A percentile compares a stretch with the other conserved stretches of the same genome.
phyloP scores from a whole-genome alignment of 139 green algal species.

The Yamagishiella unicocca region DNA sequence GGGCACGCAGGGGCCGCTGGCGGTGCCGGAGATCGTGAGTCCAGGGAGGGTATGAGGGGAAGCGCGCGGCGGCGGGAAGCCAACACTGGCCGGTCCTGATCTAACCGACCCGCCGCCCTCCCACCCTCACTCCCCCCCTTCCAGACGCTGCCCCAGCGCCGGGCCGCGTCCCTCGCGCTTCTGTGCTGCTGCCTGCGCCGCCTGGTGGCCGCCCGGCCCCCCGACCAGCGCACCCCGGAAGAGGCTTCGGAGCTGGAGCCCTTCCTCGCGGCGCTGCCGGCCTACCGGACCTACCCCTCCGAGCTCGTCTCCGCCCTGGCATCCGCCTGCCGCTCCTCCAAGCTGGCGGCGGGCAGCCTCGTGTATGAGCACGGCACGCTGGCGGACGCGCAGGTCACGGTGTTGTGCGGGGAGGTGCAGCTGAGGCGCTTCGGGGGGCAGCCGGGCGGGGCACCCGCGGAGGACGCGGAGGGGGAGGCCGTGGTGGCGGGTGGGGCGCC shows the following conservation, averaged over 20 bases:
- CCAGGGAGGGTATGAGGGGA: no score
- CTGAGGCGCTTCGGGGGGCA: neutral
- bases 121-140: neutral
- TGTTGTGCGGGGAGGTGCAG: slow-evolving; percentile 32
- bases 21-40: slow-evolving; percentile 8
- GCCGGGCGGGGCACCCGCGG: neutral
- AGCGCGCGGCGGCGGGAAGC: no score
- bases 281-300: neutral
- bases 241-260: slow-evolving; percentile 83
- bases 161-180: neutral
- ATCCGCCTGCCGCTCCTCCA: neutral
- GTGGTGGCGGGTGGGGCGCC: neutral
- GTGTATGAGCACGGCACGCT: slow-evolving; percentile 33
- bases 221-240: slow-evolving; percentile 21
- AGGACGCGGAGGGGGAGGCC: neutral
- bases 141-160: slow-evolving; percentile 4
- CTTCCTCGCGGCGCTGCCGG: slow-evolving; percentile 71
- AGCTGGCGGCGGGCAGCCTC: slow-evolving; percentile 9
- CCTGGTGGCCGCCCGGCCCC: neutral
- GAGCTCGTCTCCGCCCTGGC: slow-evolving; percentile 21
- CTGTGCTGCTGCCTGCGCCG: slow-evolving; percentile 26
- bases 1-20: neutral
- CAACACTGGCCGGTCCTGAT: neutral
- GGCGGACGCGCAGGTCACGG: slow-evolving; percentile 32
- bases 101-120: neutral